Base-by-base conservation (phyloP, 2,329 filamentous ascomycete genomes). In the Arthrocladium fulminans region DNA sequence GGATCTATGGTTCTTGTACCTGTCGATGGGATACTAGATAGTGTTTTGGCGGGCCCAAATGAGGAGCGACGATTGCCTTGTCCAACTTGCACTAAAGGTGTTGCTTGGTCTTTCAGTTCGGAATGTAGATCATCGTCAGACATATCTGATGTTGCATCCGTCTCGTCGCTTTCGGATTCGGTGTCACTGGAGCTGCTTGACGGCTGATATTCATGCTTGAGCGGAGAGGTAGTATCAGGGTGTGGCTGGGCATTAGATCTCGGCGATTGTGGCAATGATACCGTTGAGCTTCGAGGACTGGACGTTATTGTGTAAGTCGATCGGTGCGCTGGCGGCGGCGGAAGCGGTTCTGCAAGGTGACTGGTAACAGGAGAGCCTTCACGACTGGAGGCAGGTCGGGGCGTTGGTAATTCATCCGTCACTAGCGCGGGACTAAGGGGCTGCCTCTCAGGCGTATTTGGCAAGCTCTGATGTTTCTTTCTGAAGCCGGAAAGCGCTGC, bases 161-260 rank as follows among this genome's bases (percentile, higher is more conserved):
- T 71, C 23, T 71, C 73, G 25, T 74, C 72, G n/a, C 69, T 70
- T 30, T 75, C 68, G 39, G 75, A 81, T 47, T 79, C 73, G 1
- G 72, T 75, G 7, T 74, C 75, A 5, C 79, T 79, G 35, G 79
- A 77, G 0, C 80, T 82, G 5, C 79, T 81, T 13, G 92, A 97
- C 12, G 90, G 90, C 54, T 89, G 83, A 60, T 96, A 98, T 67
- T 98, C 90, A 62, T 97, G 90, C 69, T 98, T 98, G 43, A 98
- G 73, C 0, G 92, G 92, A 1, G 92, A 98, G 0, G 92, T 45
- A 15, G 13, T 19, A 10, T 42, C 46, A 30, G 27, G 29, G 12
- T 35, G 49, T 51, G 70, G 67, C 60, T 69, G 63, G 54, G 61
- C 69, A 7, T 65, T 62, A n/a, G 61, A 62, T 50, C 71, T 74